Evolutionary conservation across 2,329 filamentous ascomycete genomes (phyloP).

Genomic region (Trichoderma harzianum): DNA sequence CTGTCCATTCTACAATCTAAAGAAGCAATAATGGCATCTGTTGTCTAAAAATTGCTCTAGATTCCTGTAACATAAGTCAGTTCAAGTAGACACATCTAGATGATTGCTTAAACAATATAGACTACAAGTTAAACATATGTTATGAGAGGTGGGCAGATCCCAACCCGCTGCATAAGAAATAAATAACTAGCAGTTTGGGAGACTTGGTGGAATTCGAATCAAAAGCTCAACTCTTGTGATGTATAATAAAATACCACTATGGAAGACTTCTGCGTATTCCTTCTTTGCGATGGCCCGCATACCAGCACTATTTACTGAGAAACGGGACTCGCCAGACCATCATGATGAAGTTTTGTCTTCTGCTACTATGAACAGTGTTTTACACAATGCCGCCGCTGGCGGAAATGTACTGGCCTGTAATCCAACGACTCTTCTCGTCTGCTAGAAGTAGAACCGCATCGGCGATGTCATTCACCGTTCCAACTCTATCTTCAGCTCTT

Average conservation of each 20-base stretch:
- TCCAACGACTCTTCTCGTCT: not conserved
- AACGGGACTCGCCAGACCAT: not conserved
- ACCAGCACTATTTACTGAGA: not conserved
- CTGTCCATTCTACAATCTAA: not conserved
- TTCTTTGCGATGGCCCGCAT: not conserved
- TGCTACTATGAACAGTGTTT: not conserved
- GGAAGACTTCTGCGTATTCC: not conserved
- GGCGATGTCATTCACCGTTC: not conserved
- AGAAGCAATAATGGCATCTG: not conserved
- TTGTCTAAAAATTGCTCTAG: not conserved
- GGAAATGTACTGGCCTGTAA: not conserved
- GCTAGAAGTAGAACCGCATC: not conserved
- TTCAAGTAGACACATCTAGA: not conserved
- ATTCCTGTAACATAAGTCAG: not conserved
- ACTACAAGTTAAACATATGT: not conserved
- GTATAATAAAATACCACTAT: not conserved
- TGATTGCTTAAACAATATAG: not conserved
- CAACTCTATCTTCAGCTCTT: not conserved
- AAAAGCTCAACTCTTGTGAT: not conserved
- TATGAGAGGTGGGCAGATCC: not conserved
- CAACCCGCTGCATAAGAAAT: not conserved
- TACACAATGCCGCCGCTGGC: not conserved
- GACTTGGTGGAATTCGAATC: not conserved
- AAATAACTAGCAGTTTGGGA: not conserved
- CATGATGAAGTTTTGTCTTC: not conserved